These are phyloP conservation scores for Phascolomyces articulosus DNA, from an alignment of 371 early-diverging fungal genomes.

Conservation along the genomic window DNA sequence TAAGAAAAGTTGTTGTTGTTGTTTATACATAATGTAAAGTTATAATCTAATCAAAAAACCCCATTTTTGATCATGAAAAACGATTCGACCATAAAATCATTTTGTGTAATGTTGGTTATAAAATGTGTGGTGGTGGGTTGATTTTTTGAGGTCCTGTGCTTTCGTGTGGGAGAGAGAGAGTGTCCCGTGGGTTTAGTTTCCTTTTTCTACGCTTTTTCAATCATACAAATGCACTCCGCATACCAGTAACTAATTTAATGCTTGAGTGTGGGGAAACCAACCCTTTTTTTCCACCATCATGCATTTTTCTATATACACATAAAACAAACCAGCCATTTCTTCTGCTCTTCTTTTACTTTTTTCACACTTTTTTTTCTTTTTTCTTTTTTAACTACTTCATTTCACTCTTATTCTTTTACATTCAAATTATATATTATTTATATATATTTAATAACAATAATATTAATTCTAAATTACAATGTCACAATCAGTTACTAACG, in stretches of 20 bases:
- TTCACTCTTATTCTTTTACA: not conserved
- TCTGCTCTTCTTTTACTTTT: too few species aligned
- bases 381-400: too few species aligned
- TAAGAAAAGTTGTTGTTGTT: too few species aligned
- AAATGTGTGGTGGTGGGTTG: not conserved
- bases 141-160: not conserved
- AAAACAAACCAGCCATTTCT: not conserved
- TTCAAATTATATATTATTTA: not conserved
- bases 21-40: too few species aligned
- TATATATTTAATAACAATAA: not conserved
- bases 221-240: not conserved
- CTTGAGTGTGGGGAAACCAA: not conserved
- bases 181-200: not conserved
- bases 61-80: not conserved
- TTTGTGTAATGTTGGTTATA: not conserved
- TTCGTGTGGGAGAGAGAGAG: too few species aligned
- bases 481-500: conserved; percentile 8
- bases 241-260: not conserved
- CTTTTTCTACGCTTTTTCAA: too few species aligned
- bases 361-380: too few species aligned
- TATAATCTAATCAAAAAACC: conserved; percentile 6
- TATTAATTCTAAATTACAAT: conserved; percentile 1
- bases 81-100: conserved; percentile 1
- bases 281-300: not conserved
- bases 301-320: not conserved